Evolutionary conservation across 2,329 filamentous ascomycete genomes (phyloP), one percentile per base, ranked within the genome.

Genomic region (Scedosporium minutisporum): DNA sequence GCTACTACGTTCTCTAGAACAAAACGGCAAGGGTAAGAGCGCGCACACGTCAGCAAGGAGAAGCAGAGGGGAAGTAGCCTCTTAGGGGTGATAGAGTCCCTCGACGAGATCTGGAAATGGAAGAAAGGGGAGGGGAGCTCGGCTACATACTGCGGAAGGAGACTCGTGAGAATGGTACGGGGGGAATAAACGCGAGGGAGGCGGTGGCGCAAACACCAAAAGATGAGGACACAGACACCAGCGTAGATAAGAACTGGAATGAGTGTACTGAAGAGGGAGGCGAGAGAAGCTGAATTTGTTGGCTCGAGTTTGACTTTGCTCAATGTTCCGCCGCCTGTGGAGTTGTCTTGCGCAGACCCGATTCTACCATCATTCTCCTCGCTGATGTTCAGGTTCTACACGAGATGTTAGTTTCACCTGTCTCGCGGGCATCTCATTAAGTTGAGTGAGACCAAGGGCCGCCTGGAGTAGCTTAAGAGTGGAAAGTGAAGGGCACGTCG

Each of bases 181-280:
- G 84, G 82, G 6, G 81, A 76, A 69, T 86, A 86, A 60, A 84
- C 82, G 27, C 83, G 77, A 23, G 75, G 72, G 48, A 78, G 76
- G 29, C 75, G 79, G 58, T 75, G 75, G 51, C 84, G 75, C 46
- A 82, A 68, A 16, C 78, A 57, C 60, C 84, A 67, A 69, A 86
- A 86, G 62, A 83, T 71, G 65, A 73, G 29, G n/a, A 85, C 62
- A 66, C 81, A 84, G 41, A 82, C 67, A 27, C 66, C 72, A 4
- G 81, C 76, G 64, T 80, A 77, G 53, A 80, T 65, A 55, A 82
- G 67, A 4, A 85, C 76, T 9, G 84, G 84, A 6, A 83, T 66
- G 18, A 86, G 76, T 38, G 83, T 86, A 69, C 75, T 75, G 57
- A 83, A 72, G 14, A 81, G 71, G 0, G 76, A 70, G 27, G 70